phyloP scores from a whole-genome alignment of 495 filamentous ascomycete species.

The Podospora bellae-mahoneyi region DNA sequence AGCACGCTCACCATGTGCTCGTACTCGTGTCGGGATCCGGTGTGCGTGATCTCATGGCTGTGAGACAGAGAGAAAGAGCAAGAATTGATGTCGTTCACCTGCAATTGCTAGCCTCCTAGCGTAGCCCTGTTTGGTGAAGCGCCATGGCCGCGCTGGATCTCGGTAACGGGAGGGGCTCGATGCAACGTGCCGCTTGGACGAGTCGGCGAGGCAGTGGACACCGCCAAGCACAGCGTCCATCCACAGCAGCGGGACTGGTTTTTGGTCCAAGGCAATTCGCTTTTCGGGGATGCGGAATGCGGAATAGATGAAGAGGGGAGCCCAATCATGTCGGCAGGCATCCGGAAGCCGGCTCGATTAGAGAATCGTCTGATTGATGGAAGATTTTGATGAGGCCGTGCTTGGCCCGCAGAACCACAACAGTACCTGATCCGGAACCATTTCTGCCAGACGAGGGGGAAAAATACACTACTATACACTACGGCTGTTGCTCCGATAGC shows the following conservation, averaged over 20 bases:
- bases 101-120: not conserved
- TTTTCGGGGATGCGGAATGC: not conserved
- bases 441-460: not conserved
- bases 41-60: not conserved
- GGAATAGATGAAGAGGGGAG: not conserved
- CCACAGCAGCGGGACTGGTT: slow-evolving; percentile 11
- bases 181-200: slow-evolving; percentile 12
- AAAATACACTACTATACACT: not conserved
- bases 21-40: not conserved
- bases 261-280: not conserved
- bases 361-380: slow-evolving; percentile 14
- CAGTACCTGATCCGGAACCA: not conserved
- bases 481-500: not conserved
- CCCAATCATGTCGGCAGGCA: slow-evolving; percentile 11
- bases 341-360: slow-evolving; percentile 17
- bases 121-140: slow-evolving; percentile 11
- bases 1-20: not conserved
- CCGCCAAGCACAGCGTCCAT: slow-evolving; percentile 11
- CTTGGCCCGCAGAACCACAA: not conserved
- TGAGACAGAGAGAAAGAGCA: not conserved
- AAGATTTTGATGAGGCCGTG: not conserved
- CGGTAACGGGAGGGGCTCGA: slow-evolving; percentile 17
- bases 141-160: slow-evolving; percentile 13
- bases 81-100: not conserved
- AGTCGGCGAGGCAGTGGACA: slow-evolving; percentile 9